Percentiles rank a stretch among this genome's conserved stretches.
phyloP scores from a whole-genome alignment of 2,329 filamentous ascomycete genomes.

The Xylariaceae sp. region DNA sequence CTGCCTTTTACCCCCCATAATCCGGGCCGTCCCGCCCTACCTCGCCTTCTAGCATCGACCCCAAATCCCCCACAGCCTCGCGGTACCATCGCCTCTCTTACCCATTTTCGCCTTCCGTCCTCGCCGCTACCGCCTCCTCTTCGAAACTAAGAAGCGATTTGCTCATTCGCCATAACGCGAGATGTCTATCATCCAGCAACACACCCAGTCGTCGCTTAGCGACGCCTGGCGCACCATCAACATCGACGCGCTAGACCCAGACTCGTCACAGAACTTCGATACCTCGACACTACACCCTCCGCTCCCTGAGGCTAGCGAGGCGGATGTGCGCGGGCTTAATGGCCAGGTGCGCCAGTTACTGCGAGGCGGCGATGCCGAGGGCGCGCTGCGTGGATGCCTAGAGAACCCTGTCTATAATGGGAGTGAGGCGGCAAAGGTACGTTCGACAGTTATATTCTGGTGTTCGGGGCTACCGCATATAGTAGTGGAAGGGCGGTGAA shows the following conservation, averaged over 20 bases:
- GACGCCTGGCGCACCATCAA: constrained; percentile 88
- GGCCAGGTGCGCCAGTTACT: constrained; percentile 87
- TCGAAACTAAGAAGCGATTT: no score
- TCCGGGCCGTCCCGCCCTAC: constrained; percentile 15
- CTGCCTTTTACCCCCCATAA: background rate
- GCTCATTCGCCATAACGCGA: no score
- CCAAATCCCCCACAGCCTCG: constrained; percentile 1
- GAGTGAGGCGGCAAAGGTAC: constrained; percentile 63
- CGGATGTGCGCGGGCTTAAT: constrained; percentile 78
- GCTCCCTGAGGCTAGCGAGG: constrained; percentile 74
- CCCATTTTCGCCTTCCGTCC: constrained; percentile 5
- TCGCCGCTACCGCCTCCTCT: constrained; percentile 2
- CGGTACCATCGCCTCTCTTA: background rate
- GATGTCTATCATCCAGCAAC: constrained; percentile 74
- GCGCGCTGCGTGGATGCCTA: constrained; percentile 81
- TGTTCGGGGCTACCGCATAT: constrained; percentile 11
- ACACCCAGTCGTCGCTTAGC: constrained; percentile 64
- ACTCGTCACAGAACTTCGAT: constrained; percentile 92
- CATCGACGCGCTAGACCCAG: constrained; percentile 88
- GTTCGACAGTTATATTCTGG: constrained; percentile 24
- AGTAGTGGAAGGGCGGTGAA: constrained; percentile 21
- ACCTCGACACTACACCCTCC: constrained; percentile 81
- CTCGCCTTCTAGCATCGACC: constrained; percentile 18
- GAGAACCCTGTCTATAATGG: constrained; percentile 83
- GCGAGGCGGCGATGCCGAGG: constrained; percentile 84